Percentiles rank a stretch among this genome's conserved stretches.
Evolutionary conservation across 495 filamentous ascomycete species (phyloP).

Genomic region (Daldinia childiae): DNA sequence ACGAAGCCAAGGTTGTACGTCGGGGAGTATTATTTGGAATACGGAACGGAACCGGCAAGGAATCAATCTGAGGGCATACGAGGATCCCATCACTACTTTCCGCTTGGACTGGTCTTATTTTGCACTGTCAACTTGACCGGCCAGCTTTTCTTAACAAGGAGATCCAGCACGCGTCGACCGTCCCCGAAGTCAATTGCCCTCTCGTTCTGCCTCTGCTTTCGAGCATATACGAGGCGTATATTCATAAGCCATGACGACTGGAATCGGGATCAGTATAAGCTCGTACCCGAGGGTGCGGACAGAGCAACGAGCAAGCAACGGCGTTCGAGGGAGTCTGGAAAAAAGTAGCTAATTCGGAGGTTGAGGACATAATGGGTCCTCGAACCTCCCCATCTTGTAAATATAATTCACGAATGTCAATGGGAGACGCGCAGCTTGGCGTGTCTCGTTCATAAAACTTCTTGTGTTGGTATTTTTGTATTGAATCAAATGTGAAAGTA

Average conservation of each 20-base stretch:
- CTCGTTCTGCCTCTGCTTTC: constrained; percentile 8
- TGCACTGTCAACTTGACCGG: constrained; percentile 14
- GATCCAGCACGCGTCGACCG: constrained; percentile 11
- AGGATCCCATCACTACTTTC: constrained; percentile 1
- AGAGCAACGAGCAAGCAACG: constrained; percentile 27
- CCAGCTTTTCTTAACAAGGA: background rate
- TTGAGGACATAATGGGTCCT: background rate
- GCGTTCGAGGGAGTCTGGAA: constrained; percentile 38
- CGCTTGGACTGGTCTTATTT: background rate
- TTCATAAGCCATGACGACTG: constrained; percentile 26
- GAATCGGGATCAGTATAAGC: constrained; percentile 12
- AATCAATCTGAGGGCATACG: constrained; percentile 8
- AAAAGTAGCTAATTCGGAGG: constrained; percentile 9
- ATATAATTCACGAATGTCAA: constrained; percentile 40
- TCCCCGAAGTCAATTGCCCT: constrained; percentile 6
- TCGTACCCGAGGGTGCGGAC: constrained; percentile 7
- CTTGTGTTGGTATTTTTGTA: background rate
- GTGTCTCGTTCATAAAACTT: constrained; percentile 19
- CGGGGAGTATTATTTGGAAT: constrained; percentile 13
- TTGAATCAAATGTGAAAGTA: too few species aligned
- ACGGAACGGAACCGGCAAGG: constrained; percentile 17
- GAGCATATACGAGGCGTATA: constrained; percentile 1
- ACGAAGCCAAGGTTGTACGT: constrained; percentile 11
- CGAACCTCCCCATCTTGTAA: constrained; percentile 25
- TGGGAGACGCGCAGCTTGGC: constrained; percentile 17